Evolutionary conservation across 768 basidiomycete species (phyloP).

Genomic region (Boletus pseudo-olivaceus): DNA sequence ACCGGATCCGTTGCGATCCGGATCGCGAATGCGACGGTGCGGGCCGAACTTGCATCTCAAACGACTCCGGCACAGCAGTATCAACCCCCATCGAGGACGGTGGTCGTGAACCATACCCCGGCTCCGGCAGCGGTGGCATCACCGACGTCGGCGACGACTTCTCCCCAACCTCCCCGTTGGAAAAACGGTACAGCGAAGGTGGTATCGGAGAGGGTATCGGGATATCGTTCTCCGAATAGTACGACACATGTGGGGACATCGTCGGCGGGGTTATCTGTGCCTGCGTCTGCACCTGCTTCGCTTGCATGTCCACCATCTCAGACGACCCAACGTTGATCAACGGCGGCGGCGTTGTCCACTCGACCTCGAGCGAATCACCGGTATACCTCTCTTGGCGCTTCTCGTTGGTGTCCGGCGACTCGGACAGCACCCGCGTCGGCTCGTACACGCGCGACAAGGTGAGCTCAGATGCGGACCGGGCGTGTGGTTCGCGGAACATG

Average conservation of each 20-base stretch:
- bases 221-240: conserved; percentile 54
- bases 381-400: conserved; percentile 2
- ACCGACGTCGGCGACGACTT: conserved; percentile 15
- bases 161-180: conserved; percentile 45
- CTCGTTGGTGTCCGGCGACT: conserved; percentile 8
- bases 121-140: conserved; percentile 2
- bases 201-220: conserved; percentile 57
- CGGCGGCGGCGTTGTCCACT: conserved; percentile 3
- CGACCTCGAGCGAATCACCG: conserved; percentile 3
- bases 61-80: conserved; percentile 22
- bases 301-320: conserved; percentile 2
- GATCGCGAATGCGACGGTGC: conserved; percentile 12
- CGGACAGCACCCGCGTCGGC: conserved; percentile 37
- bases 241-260: conserved; percentile 47
- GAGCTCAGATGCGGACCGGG: conserved; percentile 62
- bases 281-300: conserved; percentile 8
- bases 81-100: background rate
- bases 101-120: background rate
- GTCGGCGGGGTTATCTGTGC: conserved; percentile 37
- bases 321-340: conserved; percentile 14
- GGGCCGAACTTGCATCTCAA: conserved; percentile 39
- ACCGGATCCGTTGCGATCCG: conserved; percentile 8
- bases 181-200: conserved; percentile 43
- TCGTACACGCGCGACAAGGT: conserved; percentile 45
- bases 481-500: conserved; percentile 66